These are phyloP conservation scores for Phytophthora melonis DNA, from an alignment of 352 stramenopile species.

Conservation along the genomic window DNA sequence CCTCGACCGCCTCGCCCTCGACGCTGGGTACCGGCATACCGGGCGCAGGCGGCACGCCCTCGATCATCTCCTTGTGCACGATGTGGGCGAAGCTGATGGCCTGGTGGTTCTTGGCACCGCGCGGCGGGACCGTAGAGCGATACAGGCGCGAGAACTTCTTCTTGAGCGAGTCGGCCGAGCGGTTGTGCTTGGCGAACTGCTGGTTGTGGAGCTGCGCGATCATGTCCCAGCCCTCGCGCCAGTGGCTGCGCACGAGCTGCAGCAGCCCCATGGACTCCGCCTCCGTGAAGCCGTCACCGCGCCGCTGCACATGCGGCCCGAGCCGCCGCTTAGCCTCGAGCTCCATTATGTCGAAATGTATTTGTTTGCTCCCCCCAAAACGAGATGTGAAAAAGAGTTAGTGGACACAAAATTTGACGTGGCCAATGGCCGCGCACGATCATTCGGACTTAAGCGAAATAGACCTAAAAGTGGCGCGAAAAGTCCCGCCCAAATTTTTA, in stretches of 20 bases:
- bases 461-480: conserved; percentile 2
- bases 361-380: conserved; percentile 10
- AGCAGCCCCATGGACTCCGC: conserved; percentile 49
- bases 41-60: conserved; percentile 24
- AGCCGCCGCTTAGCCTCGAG: conserved; percentile 36
- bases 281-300: conserved; percentile 51
- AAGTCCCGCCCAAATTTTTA: not conserved
- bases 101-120: conserved; percentile 48
- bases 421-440: not conserved
- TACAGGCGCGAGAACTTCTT: conserved; percentile 56
- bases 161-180: conserved; percentile 54
- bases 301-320: conserved; percentile 38
- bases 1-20: conserved; percentile 24
- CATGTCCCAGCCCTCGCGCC: conserved; percentile 52
- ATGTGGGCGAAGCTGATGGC: conserved; percentile 44
- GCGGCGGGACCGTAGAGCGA: conserved; percentile 37
- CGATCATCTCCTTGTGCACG: conserved; percentile 50
- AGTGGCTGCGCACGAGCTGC: conserved; percentile 43
- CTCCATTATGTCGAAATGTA: conserved; percentile 32
- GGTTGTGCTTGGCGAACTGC: conserved; percentile 46
- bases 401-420: conserved; percentile 39
- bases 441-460: not conserved
- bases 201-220: conserved; percentile 49
- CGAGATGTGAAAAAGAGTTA: conserved; percentile 29
- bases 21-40: conserved; percentile 6